Evolutionary conservation across 2,329 filamentous ascomycete species (phyloP).

Genomic region (Cladophialophora exuberans): DNA sequence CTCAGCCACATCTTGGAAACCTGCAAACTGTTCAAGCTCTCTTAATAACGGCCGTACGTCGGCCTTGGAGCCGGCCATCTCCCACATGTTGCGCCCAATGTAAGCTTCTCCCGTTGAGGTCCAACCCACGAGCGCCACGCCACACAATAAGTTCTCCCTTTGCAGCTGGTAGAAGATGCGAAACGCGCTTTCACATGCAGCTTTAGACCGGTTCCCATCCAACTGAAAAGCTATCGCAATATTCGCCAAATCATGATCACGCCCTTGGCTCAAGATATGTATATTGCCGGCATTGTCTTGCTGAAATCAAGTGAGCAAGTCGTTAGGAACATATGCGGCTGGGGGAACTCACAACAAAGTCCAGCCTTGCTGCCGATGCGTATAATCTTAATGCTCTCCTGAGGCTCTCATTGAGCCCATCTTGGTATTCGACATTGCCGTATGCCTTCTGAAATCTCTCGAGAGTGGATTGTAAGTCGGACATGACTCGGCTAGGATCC

Average conservation of each 20-base stretch:
- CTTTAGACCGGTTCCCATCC: conserved; percentile 1
- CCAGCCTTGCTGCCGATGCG: conserved; percentile 4
- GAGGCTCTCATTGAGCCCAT: background rate
- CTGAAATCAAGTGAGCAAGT: background rate
- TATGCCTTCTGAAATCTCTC: conserved; percentile 2
- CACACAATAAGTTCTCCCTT: conserved; percentile 6
- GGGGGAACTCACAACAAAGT: conserved; percentile 4
- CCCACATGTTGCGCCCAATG: conserved; percentile 8
- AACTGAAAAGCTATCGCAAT: conserved; percentile 14
- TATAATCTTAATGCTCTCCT: conserved; percentile 1
- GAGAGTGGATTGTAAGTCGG: background rate
- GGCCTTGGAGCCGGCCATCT: background rate
- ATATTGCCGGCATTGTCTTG: conserved; percentile 15
- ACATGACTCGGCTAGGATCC: conserved; percentile 2
- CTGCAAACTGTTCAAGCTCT: conserved; percentile 9
- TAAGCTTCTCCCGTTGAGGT: background rate
- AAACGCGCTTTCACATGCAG: conserved; percentile 10
- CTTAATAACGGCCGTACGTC: background rate
- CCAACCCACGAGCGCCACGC: conserved; percentile 9
- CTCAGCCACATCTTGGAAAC: background rate
- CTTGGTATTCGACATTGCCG: conserved; percentile 1
- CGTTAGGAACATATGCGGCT: background rate
- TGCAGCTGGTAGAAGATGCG: conserved; percentile 7
- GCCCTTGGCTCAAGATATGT: conserved; percentile 3
- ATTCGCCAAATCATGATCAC: conserved; percentile 5